Evolutionary conservation across 1,284 basidiomycete genomes (phyloP).

Genomic region (Malassezia equina): DNA sequence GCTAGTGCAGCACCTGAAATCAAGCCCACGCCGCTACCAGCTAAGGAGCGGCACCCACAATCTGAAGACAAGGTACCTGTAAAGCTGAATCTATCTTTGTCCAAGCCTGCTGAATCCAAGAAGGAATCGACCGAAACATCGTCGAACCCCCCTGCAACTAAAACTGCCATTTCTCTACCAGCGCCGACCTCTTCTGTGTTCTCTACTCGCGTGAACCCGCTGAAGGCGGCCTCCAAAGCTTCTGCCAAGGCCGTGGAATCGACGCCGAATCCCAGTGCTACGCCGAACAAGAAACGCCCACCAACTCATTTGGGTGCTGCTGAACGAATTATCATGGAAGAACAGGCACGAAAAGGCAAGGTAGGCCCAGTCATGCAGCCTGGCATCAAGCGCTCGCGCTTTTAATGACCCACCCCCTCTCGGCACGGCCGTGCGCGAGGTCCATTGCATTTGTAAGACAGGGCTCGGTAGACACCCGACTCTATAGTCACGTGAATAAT

Average conservation of each 20-base stretch:
- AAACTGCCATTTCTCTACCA: neutral
- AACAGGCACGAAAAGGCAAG: conserved; percentile 21
- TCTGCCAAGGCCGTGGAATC: neutral
- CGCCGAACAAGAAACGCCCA: conserved; percentile 1
- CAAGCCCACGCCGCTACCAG: neutral
- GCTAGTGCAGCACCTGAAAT: neutral
- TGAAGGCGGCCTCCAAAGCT: conserved; percentile 12
- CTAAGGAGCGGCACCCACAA: neutral
- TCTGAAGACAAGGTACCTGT: neutral
- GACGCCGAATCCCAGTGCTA: neutral
- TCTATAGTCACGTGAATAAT: conserved; percentile 12
- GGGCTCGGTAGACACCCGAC: neutral
- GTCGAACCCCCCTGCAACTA: neutral
- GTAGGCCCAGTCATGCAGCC: conserved; percentile 27
- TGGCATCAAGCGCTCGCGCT: conserved; percentile 31
- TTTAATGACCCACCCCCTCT: conserved; percentile 18
- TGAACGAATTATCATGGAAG: conserved; percentile 42
- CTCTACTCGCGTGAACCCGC: conserved; percentile 11
- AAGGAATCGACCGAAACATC: neutral
- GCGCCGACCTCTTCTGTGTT: neutral
- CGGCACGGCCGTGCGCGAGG: conserved; percentile 1
- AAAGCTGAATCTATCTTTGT: neutral
- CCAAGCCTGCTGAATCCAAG: neutral
- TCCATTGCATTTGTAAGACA: conserved; percentile 2
- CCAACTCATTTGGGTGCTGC: conserved; percentile 32